Evolutionary conservation across 2,329 filamentous ascomycete genomes (phyloP), one percentile per base, ranked within the genome.

Genomic region (Colletotrichum agaves): DNA sequence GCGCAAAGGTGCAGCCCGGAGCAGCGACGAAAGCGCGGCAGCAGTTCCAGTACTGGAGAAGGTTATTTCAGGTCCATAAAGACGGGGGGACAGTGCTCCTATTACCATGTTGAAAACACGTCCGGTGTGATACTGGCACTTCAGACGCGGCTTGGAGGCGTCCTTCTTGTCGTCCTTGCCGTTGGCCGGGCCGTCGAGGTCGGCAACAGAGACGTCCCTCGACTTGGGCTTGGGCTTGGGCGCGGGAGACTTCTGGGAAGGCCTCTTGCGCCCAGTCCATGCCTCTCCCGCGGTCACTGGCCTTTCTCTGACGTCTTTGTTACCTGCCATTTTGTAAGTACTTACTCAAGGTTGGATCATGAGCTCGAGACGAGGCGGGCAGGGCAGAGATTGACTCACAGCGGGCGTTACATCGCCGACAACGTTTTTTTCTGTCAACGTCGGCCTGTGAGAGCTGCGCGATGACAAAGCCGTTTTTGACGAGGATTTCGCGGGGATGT

Each of bases 381-480:
- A 10, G 11, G 3, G 27, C 13, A 31, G 15, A 27, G 21, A 21
- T 5, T 19, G 17, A 15, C 66, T 52, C n/a, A 64, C 59, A 61
- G 37, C 58, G 67, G 50, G 74, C 73, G 41, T 56, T 58, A 61
- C 77, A 79, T 21, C 64, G 69, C 19, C 52, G 61, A 65, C 77
- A 79, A 19, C 76, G 73, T 49, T 70, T 73, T 71, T 78, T 79
- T n/a, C 71, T 72, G 6, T 76, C 70, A 3, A 79, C 57, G 12
- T 78, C 76, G 1, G 62, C 52, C 17, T 39, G 19, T 3, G 73
- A 71, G 6, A 78, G 71, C 53, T 74, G 74, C 2, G 53, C 41
- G 10, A 77, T 37, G 17, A 76, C 61, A 47, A 77, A 78, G 37
- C 76, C 76, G 8, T 67, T 70, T 43, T 70, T 73, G 27, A 69